Base-by-base conservation (phyloP, 495 filamentous ascomycete species). In the Aspergillus carlsbadensis region DNA sequence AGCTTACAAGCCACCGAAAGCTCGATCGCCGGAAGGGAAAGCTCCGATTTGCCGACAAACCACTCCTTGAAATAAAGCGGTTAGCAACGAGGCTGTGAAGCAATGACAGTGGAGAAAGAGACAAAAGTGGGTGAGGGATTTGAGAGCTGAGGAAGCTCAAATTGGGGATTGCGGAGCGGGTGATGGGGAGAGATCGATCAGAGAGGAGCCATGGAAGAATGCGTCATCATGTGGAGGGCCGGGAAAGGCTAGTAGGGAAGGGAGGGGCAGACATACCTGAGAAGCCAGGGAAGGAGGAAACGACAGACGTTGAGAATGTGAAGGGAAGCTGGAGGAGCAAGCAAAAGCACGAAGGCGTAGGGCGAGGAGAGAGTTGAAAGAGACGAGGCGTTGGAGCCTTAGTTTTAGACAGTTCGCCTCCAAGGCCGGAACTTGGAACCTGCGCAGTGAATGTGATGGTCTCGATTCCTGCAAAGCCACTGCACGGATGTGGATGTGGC, bases 171-270 rank as follows among this genome's bases (percentile, higher is more conserved):
- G 47, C 34, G 47, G 34, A 50, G 47, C 15, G 18, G 47, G 24
- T 39, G 34, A 17, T 5, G 51, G 51, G 53, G 42, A 54, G 52
- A 31, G 57, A 51, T 14, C 15, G 42, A 33, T 29, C 31, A 52
- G 58, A 47, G 44, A 60, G 36, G 57, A 35, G 50, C 20, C 40
- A 49, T 44, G 34, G 48, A 55, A 60, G 55, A 57, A 75, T 76
- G 73, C 73, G 73, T 76, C 73, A 76, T 76, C 65, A 70, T 69
- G 65, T 29, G 65, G 65, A 65, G 51, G 52, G 51, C 52, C 36
- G 55, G 26, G 18, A 18, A 54, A n/a, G 42, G 20, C 26, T 26
- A 31, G 39, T 26, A 31, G 39, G n/a, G 26, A 35, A 37, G 37
- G 33, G 45, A 48, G 54, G 43, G 24, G 45, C 26, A 50, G 39